Evolutionary conservation across 176 grass and related monocot species (phyloP).

Genomic region (Avena sativa): DNA sequence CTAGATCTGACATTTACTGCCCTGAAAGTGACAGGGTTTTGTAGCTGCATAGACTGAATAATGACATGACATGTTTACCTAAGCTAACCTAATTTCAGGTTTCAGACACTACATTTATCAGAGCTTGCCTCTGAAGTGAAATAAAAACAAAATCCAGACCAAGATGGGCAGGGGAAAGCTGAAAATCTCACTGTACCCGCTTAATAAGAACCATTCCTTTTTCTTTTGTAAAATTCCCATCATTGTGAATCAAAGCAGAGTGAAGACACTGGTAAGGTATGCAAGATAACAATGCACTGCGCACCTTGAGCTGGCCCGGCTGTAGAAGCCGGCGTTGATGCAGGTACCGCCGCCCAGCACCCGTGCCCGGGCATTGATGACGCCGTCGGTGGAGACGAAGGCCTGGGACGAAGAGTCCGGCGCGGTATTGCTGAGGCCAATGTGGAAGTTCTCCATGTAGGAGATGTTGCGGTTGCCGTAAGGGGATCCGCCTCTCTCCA

Average conservation of each 20-base stretch:
- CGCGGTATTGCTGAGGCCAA: conserved; percentile 61
- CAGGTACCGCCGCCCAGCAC: conserved; percentile 84
- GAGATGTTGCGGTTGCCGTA: conserved; percentile 85
- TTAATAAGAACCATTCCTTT: neutral
- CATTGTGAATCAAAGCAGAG: neutral
- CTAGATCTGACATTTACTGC: conserved; percentile 30
- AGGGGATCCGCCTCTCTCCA: conserved; percentile 74
- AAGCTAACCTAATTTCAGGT: conserved; percentile 24
- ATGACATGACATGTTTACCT: neutral
- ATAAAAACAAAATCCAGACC: neutral
- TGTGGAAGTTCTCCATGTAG: conserved; percentile 81
- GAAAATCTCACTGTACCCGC: neutral
- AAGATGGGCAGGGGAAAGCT: neutral
- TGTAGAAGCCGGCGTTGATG: conserved; percentile 95
- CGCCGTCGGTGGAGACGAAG: conserved; percentile 86
- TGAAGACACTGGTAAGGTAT: neutral
- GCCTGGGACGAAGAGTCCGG: conserved; percentile 63
- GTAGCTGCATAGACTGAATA: conserved; percentile 18
- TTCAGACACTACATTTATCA: conserved; percentile 12
- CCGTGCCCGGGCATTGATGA: conserved; percentile 79
- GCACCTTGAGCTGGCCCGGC: conserved; percentile 78
- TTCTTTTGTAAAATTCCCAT: neutral
- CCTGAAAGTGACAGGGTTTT: conserved; percentile 7
- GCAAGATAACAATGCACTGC: neutral
- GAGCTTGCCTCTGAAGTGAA: neutral